Conservation (phyloP, 2,329 filamentous ascomycete species). For the Cladosporium austrohemisphaericum region DNA sequence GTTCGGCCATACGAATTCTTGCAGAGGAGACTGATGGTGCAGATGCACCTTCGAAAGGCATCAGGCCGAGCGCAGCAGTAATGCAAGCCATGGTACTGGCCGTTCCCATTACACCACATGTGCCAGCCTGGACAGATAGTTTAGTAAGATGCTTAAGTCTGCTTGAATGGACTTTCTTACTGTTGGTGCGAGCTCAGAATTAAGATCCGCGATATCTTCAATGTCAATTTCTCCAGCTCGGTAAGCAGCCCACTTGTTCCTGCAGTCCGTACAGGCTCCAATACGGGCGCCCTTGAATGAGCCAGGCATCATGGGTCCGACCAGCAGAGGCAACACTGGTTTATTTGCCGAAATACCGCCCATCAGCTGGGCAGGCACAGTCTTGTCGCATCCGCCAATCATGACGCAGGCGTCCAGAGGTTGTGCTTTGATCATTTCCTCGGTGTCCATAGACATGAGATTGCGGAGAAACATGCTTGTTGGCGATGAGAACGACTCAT, state of each 20-base stretch:
- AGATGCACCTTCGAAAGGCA: constrained; percentile 51
- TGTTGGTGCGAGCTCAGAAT: constrained; percentile 69
- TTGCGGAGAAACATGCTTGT: constrained; percentile 74
- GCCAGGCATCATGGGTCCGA: constrained; percentile 72
- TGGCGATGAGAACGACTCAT: constrained; percentile 65
- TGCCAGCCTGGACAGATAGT: constrained; percentile 34
- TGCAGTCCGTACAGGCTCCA: constrained; percentile 71
- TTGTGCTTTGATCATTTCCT: constrained; percentile 72
- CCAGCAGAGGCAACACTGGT: constrained; percentile 64
- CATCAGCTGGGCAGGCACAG: constrained; percentile 70
- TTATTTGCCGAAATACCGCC: constrained; percentile 72
- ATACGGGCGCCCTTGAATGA: constrained; percentile 61
- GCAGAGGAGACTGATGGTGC: constrained; percentile 53
- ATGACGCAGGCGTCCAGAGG: constrained; percentile 61
- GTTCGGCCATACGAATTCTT: constrained; percentile 51
- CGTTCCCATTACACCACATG: constrained; percentile 57
- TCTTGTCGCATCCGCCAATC: constrained; percentile 74
- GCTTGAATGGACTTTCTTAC: constrained; percentile 38
- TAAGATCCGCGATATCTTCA: constrained; percentile 66
- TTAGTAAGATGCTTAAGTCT: constrained; percentile 19
- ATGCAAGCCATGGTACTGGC: constrained; percentile 57
- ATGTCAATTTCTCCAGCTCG: constrained; percentile 64
- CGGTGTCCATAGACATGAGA: constrained; percentile 75
- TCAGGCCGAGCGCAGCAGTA: constrained; percentile 50
- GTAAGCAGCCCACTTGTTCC: constrained; percentile 69